Base-by-base conservation (phyloP, 306 rosid genomes). In the Luffa acutangula region DNA sequence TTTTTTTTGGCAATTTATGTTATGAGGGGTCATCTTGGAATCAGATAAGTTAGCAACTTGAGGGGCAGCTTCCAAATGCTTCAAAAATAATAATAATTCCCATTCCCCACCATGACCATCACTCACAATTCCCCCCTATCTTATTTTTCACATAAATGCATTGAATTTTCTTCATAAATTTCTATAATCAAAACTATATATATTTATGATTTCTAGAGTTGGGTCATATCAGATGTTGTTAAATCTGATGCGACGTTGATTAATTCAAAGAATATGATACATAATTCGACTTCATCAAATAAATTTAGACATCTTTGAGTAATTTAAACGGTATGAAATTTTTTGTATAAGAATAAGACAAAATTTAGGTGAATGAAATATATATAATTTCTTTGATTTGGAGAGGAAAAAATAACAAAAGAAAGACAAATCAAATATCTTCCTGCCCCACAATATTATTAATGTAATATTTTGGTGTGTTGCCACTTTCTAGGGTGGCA, bases 31-130 rank as follows among this genome's bases (percentile, higher is more conserved):
- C 77, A 48, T 59, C 7, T 49, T 46, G 77, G 58, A 48, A 48
- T 72, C n/a, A 48, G 77, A 72, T 72, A 72, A 72, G 77, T 46
- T 25, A 5, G 58, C 58, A 72, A 72, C 58, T 72, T 72, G 77
- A 48, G 77, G 41, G 77, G 41, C 74, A 39, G 31, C 77, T 71
- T 71, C 56, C 56, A 48, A 14, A 14, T 70, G 52, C 49, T 11
- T 69, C 25, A 37, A 8, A 15, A 71, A 71, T 46, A 72, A 46
- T 45, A 46, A 25, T 49, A 73, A 73, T 73, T 73, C 21, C 60
- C 58, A 43, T 46, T n/a, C 76, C 56, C 76, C 76, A 70, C 76
- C 76, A 45, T 70, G 21, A 36, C 73, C 75, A 65, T 42, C 3
- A 10, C n/a, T 63, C 67, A 9, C 34, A 62, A 58, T 58, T 31